Base-by-base conservation (phyloP, 2,329 filamentous ascomycete genomes). In the Fusarium haematococcum region DNA sequence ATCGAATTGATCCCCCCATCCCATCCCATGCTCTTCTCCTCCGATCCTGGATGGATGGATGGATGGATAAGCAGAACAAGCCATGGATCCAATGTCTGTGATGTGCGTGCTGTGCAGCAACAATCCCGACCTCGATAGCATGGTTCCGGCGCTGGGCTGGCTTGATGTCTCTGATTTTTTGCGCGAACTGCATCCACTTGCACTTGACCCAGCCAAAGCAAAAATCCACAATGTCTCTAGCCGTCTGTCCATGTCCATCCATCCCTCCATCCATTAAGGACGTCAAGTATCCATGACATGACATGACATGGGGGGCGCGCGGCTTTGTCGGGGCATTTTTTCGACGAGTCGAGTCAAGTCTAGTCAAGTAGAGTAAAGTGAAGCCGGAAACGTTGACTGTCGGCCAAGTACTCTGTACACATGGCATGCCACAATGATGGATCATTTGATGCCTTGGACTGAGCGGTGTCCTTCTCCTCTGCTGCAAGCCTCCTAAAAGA, bases 131-230 rank as follows among this genome's bases (percentile, higher is more conserved):
- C 33, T 61, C 27, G 27, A 48, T n/a, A 61, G 57, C 30, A 71
- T 71, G 68, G 64, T 56, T 72, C 60, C 65, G 65, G 68, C 56
- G 45, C 18, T 32, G 48, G 48, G 25, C 50, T 66, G 56, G 68
- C 30, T 45, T 70, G 68, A 52, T 57, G 60, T 63, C 60, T 52
- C 48, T 52, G 16, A n/a, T 39, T 33, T 63, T 27, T 20, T 41
- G 57, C 57, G 67, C 74, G 70, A 73, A 75, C 75, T 68, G 73
- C 75, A 77, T 73, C 73, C 75, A 77, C 75, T 59, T 58, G 33
- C 18, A 39, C 16, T 39, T 39, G 16, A 18, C 9, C 35, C 27
- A 64, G 37, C 45, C 20, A 62, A 58, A 43, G 23, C 41, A 50
- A 52, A 52, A 70, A 54, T 50, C 57, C 61, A 73, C 68, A 52